Percentiles rank a stretch among this genome's conserved stretches.
These are phyloP conservation scores for Telopea speciosissima DNA, from an alignment of 177 flowering plant species.

Conservation along the genomic window DNA sequence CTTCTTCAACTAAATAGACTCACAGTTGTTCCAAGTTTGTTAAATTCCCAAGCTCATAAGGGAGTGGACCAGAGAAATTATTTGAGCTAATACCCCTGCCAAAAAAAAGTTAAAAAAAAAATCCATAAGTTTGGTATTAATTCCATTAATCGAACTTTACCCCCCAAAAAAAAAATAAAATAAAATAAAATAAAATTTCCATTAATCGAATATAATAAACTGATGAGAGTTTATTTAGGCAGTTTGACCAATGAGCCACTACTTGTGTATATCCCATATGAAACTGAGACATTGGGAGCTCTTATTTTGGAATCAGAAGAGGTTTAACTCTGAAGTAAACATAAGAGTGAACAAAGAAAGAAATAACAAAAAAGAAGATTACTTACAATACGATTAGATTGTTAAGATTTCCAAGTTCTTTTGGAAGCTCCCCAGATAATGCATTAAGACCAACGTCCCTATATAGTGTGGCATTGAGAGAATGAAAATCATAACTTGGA, in stretches of 20 bases:
- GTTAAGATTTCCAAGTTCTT: constrained; percentile 49
- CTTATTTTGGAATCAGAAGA: too few species aligned
- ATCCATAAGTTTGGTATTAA: neutral
- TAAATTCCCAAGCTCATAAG: constrained; percentile 55
- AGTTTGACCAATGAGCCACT: too few species aligned
- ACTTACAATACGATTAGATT: constrained; percentile 12
- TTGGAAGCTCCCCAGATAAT: constrained; percentile 53
- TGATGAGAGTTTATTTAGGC: too few species aligned
- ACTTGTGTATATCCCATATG: too few species aligned
- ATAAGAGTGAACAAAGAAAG: too few species aligned
- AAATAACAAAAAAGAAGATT: neutral
- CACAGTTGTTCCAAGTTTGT: constrained; percentile 48
- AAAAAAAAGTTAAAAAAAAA: constrained; percentile 2
- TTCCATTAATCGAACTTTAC: too few species aligned
- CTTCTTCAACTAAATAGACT: constrained; percentile 14
- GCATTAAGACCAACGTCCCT: constrained; percentile 52
- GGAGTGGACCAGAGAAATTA: constrained; percentile 71
- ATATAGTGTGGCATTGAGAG: constrained; percentile 8
- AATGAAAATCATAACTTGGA: neutral
- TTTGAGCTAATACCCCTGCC: constrained; percentile 49
- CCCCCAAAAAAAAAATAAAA: too few species aligned
- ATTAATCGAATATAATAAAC: too few species aligned
- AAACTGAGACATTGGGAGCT: too few species aligned
- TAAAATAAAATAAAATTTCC: too few species aligned
- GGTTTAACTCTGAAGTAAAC: neutral